phyloP scores from a whole-genome alignment of 2,329 filamentous ascomycete genomes.

The Hawksworthiomyces lignivorus region DNA sequence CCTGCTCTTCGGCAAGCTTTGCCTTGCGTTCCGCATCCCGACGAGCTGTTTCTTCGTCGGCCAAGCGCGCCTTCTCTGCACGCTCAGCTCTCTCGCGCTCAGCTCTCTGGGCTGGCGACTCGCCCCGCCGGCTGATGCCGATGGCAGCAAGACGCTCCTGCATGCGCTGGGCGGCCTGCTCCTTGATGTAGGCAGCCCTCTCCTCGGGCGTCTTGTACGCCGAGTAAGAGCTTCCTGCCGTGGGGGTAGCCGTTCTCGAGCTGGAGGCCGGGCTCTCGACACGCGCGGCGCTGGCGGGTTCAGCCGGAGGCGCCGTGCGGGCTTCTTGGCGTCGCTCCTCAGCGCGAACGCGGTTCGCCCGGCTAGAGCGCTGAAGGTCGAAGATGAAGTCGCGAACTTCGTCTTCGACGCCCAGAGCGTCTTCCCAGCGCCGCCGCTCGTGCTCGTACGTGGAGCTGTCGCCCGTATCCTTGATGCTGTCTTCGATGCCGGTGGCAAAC shows the following conservation, averaged over 20 bases:
- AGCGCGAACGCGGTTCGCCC: conserved; percentile 60
- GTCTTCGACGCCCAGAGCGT: conserved; percentile 91
- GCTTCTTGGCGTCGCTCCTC: conserved; percentile 48
- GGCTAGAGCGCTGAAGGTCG: conserved; percentile 81
- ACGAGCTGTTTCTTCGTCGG: conserved; percentile 87
- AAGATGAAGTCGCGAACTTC: conserved; percentile 98
- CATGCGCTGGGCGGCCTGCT: conserved; percentile 95
- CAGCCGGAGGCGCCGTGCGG: conserved; percentile 13
- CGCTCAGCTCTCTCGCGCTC: conserved; percentile 85
- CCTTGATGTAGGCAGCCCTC: conserved; percentile 89
- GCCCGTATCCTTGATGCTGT: conserved; percentile 74
- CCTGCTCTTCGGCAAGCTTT: conserved; percentile 71
- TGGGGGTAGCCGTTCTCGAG: conserved; percentile 43
- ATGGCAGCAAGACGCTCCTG: conserved; percentile 90
- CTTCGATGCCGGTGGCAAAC: conserved; percentile 76
- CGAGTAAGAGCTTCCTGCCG: conserved; percentile 59
- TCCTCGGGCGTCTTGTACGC: conserved; percentile 89
- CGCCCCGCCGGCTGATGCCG: conserved; percentile 80
- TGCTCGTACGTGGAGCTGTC: conserved; percentile 75
- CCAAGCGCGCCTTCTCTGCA: conserved; percentile 77
- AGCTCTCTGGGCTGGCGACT: conserved; percentile 73
- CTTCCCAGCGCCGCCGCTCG: conserved; percentile 90
- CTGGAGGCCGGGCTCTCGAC: conserved; percentile 9
- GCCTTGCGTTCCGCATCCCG: conserved; percentile 82
- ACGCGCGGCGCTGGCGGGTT: conserved; percentile 21